Evolutionary conservation across 208 protist species (phyloP).

Genomic region (Porcisia hertigi): DNA sequence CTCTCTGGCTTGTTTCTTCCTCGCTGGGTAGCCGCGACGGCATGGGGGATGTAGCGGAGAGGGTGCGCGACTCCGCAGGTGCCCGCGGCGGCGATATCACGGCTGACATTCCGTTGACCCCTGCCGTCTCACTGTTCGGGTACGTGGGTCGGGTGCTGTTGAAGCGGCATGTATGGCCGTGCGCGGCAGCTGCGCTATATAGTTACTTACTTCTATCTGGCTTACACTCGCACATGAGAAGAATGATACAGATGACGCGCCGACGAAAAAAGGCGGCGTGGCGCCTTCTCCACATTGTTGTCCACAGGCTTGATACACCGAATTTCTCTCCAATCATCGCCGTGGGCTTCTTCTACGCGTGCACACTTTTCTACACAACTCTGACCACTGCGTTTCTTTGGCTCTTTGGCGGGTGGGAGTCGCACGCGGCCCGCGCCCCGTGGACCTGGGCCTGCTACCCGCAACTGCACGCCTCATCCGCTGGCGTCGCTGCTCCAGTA

Average conservation of each 20-base stretch:
- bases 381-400: neutral
- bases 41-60: too few relatives aligned
- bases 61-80: neutral
- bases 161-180: constrained; percentile 26
- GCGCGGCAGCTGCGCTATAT: constrained; percentile 14
- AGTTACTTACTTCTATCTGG: constrained; percentile 9
- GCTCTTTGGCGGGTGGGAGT: neutral
- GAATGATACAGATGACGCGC: neutral
- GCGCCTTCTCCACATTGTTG: neutral
- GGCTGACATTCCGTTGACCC: neutral
- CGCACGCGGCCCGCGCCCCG: neutral
- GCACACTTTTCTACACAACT: neutral
- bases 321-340: neutral
- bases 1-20: constrained; percentile 16
- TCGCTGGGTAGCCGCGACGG: neutral
- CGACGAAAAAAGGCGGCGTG: neutral
- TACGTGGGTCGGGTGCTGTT: constrained; percentile 13
- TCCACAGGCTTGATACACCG: neutral
- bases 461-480: constrained; percentile 7
- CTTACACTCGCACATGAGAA: constrained; percentile 1
- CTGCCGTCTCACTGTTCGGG: constrained; percentile 7
- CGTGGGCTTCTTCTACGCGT: constrained; percentile 2
- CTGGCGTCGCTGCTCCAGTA: neutral
- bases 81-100: neutral
- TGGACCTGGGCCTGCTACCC: constrained; percentile 3